Evolutionary conservation across 2,329 filamentous ascomycete genomes (phyloP).

Genomic region (Arthroderma sp.): DNA sequence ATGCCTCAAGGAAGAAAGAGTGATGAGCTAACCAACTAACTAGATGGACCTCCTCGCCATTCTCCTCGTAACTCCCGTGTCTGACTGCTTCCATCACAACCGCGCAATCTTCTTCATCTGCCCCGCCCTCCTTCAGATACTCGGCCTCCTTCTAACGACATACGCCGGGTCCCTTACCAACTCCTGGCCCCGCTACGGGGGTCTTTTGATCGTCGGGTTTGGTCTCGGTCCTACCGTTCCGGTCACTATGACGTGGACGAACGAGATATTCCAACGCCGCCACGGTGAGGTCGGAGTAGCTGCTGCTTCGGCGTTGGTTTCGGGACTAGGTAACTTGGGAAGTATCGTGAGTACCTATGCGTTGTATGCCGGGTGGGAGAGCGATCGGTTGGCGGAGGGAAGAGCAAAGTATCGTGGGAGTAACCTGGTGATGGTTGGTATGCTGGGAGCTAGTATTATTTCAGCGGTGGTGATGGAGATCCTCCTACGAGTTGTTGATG

Average conservation of each 20-base stretch:
- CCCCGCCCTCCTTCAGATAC: slow-evolving; percentile 65
- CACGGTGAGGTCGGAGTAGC: slow-evolving; percentile 87
- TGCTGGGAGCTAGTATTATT: slow-evolving; percentile 62
- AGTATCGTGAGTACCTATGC: slow-evolving; percentile 82
- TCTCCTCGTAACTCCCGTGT: slow-evolving; percentile 69
- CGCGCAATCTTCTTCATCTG: slow-evolving; percentile 70
- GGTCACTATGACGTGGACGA: slow-evolving; percentile 89
- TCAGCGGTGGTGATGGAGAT: slow-evolving; percentile 51
- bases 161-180: slow-evolving; percentile 50
- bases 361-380: slow-evolving; percentile 74
- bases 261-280: slow-evolving; percentile 75
- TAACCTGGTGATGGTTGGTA: slow-evolving; percentile 80
- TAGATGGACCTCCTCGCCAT: slow-evolving; percentile 82
- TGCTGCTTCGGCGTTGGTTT: slow-evolving; percentile 71
- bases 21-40: too few species aligned
- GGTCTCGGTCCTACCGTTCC: slow-evolving; percentile 82
- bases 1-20: slow-evolving; percentile 2
- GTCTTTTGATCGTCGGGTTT: slow-evolving; percentile 80
- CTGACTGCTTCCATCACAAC: slow-evolving; percentile 70
- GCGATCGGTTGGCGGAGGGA: slow-evolving; percentile 51
- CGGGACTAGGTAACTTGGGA: slow-evolving; percentile 73
- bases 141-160: slow-evolving; percentile 65
- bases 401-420: slow-evolving; percentile 64
- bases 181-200: slow-evolving; percentile 75
- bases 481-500: slow-evolving; percentile 39